Base-by-base conservation (phyloP, 495 filamentous ascomycete species). In the Aspergillus taichungensis region DNA sequence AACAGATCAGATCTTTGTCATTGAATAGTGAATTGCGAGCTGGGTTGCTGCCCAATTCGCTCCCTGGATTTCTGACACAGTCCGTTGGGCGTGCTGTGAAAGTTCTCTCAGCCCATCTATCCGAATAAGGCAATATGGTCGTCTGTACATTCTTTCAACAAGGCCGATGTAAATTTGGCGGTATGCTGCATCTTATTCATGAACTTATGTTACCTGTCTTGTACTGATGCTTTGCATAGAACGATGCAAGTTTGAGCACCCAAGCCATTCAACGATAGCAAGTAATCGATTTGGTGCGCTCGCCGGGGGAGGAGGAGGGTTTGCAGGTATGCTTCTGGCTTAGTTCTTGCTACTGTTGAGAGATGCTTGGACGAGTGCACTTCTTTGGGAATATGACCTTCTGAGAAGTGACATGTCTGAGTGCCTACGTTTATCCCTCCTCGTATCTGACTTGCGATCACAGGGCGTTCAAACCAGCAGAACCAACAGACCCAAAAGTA, bases 121-220 rank as follows among this genome's bases (percentile, higher is more conserved):
- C 34, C 30, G 45, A 18, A 45, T 34, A 38, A 29, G 36, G 42
- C 40, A 42, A 50, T 46, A 84, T 84, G 81, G 53, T 61, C 4
- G 63, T 88, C 51, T 94, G 88, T 72, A 73, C 56, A 32, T 90
- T 78, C 59, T 94, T 72, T 55, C 78, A 78, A 61, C 77, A 81
- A 60, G 86, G 85, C 36, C 72, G 74, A 41, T 94, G 88, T 71
- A 80, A 71, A 54, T 83, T 74, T 56, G 88, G 87, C 55, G 68
- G 74, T 73, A 64, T 30, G 60, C 40, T n/a, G n/a, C 3, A 10
- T n/a, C 40, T 9, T 18, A 45, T 31, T 5, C n/a, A 34, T 34
- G 7, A 7, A 6, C 18, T 3, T 47, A 28, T 5, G 34, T 30
- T 13, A 18, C 38, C 39, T 30, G 6, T 24, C 14, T 40, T 8